Base-by-base conservation (phyloP, 192 early-diverging fungal species). In the Diversispora eburnea region DNA sequence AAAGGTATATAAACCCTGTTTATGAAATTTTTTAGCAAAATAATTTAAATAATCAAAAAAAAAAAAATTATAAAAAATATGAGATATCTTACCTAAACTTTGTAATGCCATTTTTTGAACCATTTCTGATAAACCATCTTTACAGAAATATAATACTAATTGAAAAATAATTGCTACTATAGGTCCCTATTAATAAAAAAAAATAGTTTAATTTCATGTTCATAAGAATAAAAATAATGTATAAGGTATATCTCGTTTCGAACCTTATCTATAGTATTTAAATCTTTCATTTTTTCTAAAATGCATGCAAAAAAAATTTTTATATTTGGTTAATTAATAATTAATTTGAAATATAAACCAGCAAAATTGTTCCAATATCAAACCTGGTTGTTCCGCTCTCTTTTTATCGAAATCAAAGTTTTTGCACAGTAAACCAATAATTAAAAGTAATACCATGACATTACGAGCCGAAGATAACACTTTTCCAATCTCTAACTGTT, bases 361-460 rank as follows among this genome's bases (percentile, higher is more conserved):
- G 39, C 25, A 67, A 67, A 47, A 67, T 49, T 19, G 13, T 22
- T 19, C 42, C 15, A 48, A 51, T 41, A 33, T 48, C 47, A 39
- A 39, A 73, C 72, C 61, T 64, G 72, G 72, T 51, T 73, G 51
- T 43, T 73, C 72, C 1, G 19, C 8, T 54, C 72, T n/a, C 20
- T 73, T 73, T 52, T 75, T 74, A 39, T 80, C 92, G 85, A 95
- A 95, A 60, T 92, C 86, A 86, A 92, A 94, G 68, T 94, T 77
- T 41, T 90, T 85, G 54, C 90, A 89, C 6, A 93, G 70, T 54
- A 92, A 77, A 13, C 90, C 89, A 8, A 86, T 82, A 45, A 97
- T 86, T 8, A 91, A 85, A 64, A 94, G 78, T n/a, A 93, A 84
- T 42, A 92, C 86, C 79, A 85, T 87, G 19, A 87, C 66, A 55